Evolutionary conservation across 305 asterid species (phyloP), one percentile per base, ranked within the genome.

Genomic region (Lippia alba): DNA sequence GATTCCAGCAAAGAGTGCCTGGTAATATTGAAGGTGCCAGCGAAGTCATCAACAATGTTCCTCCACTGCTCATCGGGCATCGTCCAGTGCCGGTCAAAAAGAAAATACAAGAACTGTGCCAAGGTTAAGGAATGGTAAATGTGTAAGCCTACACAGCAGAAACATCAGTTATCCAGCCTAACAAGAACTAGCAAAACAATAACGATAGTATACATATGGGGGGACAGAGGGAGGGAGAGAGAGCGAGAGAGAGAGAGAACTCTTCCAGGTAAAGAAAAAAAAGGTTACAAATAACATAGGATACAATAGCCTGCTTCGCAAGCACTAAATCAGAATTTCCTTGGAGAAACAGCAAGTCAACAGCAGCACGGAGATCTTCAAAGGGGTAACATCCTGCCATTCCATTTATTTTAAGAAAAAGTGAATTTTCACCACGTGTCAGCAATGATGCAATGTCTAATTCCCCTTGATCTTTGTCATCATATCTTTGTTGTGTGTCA

Each of bases 261-360:
- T 44, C 12, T 8, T 5, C 14, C 1, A 11, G 12, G 10, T 44
- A 44, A 44, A 44, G 49, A 7, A 44, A 44, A 44, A 2, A 44
- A 10, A 44, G 10, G 49, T 54, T 58, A 18, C 16, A 54, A 44
- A 16, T 54, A 40, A 65, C 61, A 64, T 50, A 82, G 98, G 99
- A 94, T 94, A 94, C 99, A 73, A 92, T 94, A 71, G 97, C 97
- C 78, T 87, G 96, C 77, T 94, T 94, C 66, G 99, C 86, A 60
- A 90, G 83, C 80, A 90, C 96, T 86, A 90, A 69, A 76, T 90
- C 96, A 68, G 97, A 87, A 80, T 83, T 90, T 79, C 99, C 99
- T 74, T 66, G 91, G 66, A 94, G 79, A 74, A 94, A 94, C 74
- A 94, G 97, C 79, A 85, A 79, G 86, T 92, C 99, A 68, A 82